Evolutionary conservation across 306 rosid genomes (phyloP).

Genomic region (Cicer judaicum): DNA sequence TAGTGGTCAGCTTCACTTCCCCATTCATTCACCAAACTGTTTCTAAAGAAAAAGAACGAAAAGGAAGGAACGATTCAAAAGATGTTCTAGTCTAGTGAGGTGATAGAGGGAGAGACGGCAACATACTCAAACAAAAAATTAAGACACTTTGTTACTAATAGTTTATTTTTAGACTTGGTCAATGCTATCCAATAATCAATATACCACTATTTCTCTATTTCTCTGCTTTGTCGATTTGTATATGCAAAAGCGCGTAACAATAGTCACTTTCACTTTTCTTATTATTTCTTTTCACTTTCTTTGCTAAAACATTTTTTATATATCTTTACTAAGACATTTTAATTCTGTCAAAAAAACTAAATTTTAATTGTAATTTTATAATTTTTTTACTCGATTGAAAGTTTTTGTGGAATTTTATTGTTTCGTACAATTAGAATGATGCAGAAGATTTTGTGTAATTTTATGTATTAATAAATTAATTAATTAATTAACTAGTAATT

Average conservation of each 20-base stretch:
- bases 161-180: constrained; percentile 34
- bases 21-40: constrained; percentile 29
- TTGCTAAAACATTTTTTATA: not conserved
- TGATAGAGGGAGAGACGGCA: constrained; percentile 17
- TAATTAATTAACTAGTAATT: not conserved
- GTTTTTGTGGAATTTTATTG: too few relatives aligned
- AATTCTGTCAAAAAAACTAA: too few relatives aligned
- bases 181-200: constrained; percentile 11
- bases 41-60: not conserved
- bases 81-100: not conserved
- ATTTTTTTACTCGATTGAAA: too few relatives aligned
- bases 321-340: not conserved
- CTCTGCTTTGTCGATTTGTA: not conserved
- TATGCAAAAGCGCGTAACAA: constrained; percentile 33
- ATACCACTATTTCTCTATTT: too few relatives aligned
- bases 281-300: not conserved
- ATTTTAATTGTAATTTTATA: too few relatives aligned
- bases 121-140: not conserved
- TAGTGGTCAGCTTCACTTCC: constrained; percentile 41
- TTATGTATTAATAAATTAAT: not conserved
- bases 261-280: not conserved
- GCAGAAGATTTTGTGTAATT: not conserved
- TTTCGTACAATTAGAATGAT: too few relatives aligned
- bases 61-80: constrained; percentile 42
- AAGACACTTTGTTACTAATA: constrained; percentile 32